These are phyloP conservation scores for Amniculicola lignicola DNA, from an alignment of 495 filamentous ascomycete genomes.

Conservation along the genomic window DNA sequence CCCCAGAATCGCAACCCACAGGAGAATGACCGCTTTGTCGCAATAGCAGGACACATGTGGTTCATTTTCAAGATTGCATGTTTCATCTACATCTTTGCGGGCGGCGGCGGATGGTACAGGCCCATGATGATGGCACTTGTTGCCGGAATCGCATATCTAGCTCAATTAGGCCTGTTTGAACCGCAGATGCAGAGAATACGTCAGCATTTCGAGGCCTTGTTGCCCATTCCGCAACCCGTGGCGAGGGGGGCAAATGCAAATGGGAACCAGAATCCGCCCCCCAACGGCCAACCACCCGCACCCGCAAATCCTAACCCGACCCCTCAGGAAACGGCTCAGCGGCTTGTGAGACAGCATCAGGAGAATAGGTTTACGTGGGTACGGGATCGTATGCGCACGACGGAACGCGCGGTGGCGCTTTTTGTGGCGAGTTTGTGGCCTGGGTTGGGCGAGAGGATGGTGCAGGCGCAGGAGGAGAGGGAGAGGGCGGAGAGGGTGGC, in stretches of 20 bases:
- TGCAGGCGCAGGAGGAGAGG: conserved; percentile 54
- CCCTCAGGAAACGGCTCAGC: conserved; percentile 53
- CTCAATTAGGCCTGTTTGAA: conserved; percentile 62
- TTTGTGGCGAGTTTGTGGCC: conserved; percentile 84
- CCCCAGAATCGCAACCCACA: conserved; percentile 10
- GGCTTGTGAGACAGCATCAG: conserved; percentile 53
- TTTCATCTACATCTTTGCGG: conserved; percentile 77
- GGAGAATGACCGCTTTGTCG: conserved; percentile 18
- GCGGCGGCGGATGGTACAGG: conserved; percentile 67
- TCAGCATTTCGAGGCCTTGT: conserved; percentile 67
- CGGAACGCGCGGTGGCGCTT: conserved; percentile 73
- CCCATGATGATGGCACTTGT: conserved; percentile 61
- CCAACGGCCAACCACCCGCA: neutral
- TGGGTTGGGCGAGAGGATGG: conserved; percentile 79
- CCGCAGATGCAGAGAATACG: conserved; percentile 60
- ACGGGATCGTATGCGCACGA: conserved; percentile 55
- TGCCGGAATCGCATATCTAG: conserved; percentile 58
- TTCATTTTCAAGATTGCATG: conserved; percentile 70
- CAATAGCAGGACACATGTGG: conserved; percentile 56
- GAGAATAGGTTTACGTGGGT: conserved; percentile 52
- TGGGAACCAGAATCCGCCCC: neutral
- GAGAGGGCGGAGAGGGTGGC: conserved; percentile 48
- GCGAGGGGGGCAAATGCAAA: neutral
- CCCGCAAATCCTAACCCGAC: conserved; percentile 38
- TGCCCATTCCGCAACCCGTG: conserved; percentile 48